Evolutionary conservation across 1,284 basidiomycete genomes (phyloP), one percentile per base, ranked within the genome.

Genomic region (Schizophyllum commune): DNA sequence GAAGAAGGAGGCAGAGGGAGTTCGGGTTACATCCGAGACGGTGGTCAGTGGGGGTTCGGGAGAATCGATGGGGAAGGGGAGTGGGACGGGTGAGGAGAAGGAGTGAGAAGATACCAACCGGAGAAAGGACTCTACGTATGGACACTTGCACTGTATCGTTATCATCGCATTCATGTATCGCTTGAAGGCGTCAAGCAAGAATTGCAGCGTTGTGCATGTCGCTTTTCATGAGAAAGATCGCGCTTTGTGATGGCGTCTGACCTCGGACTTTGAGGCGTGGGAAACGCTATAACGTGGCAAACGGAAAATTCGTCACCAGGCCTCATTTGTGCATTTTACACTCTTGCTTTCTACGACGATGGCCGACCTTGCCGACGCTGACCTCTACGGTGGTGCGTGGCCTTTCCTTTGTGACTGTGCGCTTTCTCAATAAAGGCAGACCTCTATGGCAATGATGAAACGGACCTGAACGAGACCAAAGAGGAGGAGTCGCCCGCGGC

Each of bases 391-490:
- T 69, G 89, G 89, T 88, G 68, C 59, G 82, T 65, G n/a, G 13
- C 27, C 33, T 64, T 32, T 62, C 55, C 51, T 27, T 6, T 53
- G 20, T 22, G 19, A 19, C 27, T 55, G 9, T 17, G 4, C 61
- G 58, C 56, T 34, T 53, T 22, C 7, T 60, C 27, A 47, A 58
- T n/a, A 27, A 47, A 57, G 17, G 39, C 61, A 89, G 91, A 93
- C 71, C 83, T 93, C 54, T 93, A 93, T 71, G 90, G 87, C 57
- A 87, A 85, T 61, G 88, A 91, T 66, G 88, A 89, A 63, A 69
- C 75, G 27, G 88, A 90, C 61, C 83, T 83, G 81, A 81, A 39
- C 73, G 75, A 58, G 71, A 77, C 52, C 71, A 75, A 39, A 77
- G 81, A 34, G 17, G 51, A 52, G 51, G 15, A 17, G 15, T 7